Evolutionary conservation across 495 filamentous ascomycete species (phyloP), one percentile per base, ranked within the genome.

Genomic region (Penicillium flavigenum): DNA sequence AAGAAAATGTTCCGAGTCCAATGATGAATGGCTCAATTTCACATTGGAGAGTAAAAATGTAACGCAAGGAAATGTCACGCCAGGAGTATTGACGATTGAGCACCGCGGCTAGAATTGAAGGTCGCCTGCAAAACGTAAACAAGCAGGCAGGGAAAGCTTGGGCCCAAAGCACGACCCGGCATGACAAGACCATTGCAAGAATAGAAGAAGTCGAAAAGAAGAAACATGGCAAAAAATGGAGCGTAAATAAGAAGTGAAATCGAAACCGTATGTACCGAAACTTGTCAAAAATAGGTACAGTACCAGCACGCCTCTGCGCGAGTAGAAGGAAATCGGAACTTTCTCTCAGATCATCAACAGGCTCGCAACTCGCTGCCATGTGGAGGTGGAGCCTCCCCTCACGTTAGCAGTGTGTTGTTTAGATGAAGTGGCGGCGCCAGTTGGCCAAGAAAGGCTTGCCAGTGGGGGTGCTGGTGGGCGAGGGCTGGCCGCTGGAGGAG

Each of bases 381-480:
- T 39, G 36, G 29, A 49, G 54, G 38, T 50, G 32, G 53, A 57
- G 43, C 32, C 44, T 39, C 56, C 47, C 57, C 57, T 63, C 60
- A 57, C 24, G 49, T 43, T 22, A 26, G 51, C 48, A 34, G 10
- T n/a, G 32, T 32, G 24, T 32, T 38, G 29, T 46, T 67, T 69
- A 69, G 59, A 69, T 41, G 63, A 57, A 59, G 58, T 61, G 59
- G 59, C 69, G 69, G 49, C 66, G 67, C 66, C 66, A 72, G 63
- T 61, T 54, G 42, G 64, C 59, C 56, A 66, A 59, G 56, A 55
- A 56, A 24, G 60, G 43, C n/a, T 55, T 24, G 26, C 55, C 52
- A 46, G 54, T 61, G n/a, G 56, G 59, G 41, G 19, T 63, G 45
- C 38, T 10, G 20, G 7, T 47, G 70, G 69, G 62, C 66, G 63